Base-by-base conservation (phyloP, 169 alveolate species). In the Cryptosporidium tyzzeri region DNA sequence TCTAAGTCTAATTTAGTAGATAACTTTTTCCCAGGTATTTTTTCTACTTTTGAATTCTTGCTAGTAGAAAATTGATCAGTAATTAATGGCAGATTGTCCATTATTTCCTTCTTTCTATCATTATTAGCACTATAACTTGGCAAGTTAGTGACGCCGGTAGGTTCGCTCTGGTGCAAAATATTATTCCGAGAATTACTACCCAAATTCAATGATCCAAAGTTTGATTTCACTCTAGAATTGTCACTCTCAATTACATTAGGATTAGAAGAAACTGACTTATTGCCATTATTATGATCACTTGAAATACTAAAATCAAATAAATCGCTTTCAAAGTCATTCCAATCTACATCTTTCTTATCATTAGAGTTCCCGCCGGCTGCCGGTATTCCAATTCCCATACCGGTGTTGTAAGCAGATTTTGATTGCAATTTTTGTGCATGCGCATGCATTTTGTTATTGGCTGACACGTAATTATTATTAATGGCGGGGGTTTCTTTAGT, bases 321-420 rank as follows among this genome's bases (percentile, higher is more conserved):
- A 35, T 73, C 70, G 31, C 86, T 39, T 18, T 73, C 86, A 55
- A 71, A 71, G 8, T 71, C 68, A 73, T 73, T 73, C 86, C 86
- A 73, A 29, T 31, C 33, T 6, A 26, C 55, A 53, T 73, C 86
- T 14, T 41, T 55, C 14, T n/a, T 41, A 39, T 26, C 58, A 69
- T 16, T 55, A 16, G 29, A 9, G 8, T 55, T 55, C 23, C 67
- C 67, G 14, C 67, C 67, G 2, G 9, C 18, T 55, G 1, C 14
- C 0, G 10, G 0, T 23, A 21, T 21, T 55, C 67, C 67, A 55
- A 55, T n/a, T 29, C 18, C 35, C 16, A 55, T 26, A 55, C 5
- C 18, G 14, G 29, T 29, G 23, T 23, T 55, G 14, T 0, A 23
- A 8, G 35, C 26, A 37, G 67, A 10, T 23, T 55, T 55, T 55